These are phyloP conservation scores for Silene vulgaris DNA, from an alignment of 179 eudicot species.

Conservation along the genomic window DNA sequence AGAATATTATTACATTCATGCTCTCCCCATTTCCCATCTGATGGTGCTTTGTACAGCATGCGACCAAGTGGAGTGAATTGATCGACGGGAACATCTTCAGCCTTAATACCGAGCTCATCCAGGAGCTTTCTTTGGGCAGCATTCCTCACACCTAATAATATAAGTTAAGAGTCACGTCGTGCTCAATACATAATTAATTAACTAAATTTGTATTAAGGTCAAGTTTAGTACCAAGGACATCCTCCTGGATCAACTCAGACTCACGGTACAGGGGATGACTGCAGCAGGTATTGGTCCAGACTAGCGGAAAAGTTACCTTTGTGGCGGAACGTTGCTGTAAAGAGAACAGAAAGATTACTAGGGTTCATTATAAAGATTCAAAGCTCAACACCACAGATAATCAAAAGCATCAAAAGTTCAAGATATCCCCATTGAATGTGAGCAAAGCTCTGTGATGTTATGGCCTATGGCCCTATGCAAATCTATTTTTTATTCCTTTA, in stretches of 20 bases:
- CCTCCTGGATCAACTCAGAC: slow-evolving; percentile 72
- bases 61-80: slow-evolving; percentile 87
- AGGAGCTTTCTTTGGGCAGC: slow-evolving; percentile 96
- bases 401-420: no score
- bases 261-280: slow-evolving; percentile 92
- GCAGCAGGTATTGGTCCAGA: slow-evolving; percentile 98
- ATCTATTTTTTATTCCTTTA: no score
- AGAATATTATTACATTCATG: slow-evolving; percentile 63
- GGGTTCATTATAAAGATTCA: background rate
- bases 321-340: slow-evolving; percentile 90
- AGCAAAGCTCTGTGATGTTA: no score
- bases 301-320: slow-evolving; percentile 90
- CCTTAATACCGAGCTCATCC: slow-evolving; percentile 89
- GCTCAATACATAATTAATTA: background rate
- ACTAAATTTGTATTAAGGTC: background rate
- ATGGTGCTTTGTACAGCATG: slow-evolving; percentile 94
- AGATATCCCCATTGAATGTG: no score
- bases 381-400: background rate
- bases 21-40: slow-evolving; percentile 99
- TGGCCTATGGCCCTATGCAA: no score
- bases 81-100: slow-evolving; percentile 91
- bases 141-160: slow-evolving; percentile 68
- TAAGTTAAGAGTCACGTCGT: background rate
- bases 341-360: background rate
- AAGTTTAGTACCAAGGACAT: slow-evolving; percentile 50